Conservation (phyloP, 306 rosid species). For the Vigna angularis region DNA sequence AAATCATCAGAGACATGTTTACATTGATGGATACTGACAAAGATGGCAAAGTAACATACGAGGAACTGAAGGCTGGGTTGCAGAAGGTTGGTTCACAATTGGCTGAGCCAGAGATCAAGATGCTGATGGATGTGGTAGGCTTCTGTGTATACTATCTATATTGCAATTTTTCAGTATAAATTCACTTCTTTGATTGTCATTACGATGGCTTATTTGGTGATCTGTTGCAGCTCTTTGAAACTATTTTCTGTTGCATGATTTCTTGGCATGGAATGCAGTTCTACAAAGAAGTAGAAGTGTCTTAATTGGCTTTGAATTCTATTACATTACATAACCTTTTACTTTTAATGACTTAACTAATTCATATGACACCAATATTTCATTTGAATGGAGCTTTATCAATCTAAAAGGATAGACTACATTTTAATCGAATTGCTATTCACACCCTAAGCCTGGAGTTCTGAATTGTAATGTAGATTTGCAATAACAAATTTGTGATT, state of each 20-base stretch:
- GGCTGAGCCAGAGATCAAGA: conserved; percentile 97
- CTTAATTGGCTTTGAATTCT: too few species aligned
- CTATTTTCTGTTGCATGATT: conserved; percentile 29
- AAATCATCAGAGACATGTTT: conserved; percentile 97
- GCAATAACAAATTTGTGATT: conserved; percentile 24
- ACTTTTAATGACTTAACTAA: conserved; percentile 10
- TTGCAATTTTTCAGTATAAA: conserved; percentile 21
- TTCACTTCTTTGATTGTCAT: conserved; percentile 26
- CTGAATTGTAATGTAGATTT: conserved; percentile 10
- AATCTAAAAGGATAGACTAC: not conserved
- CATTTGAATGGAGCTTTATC: conserved; percentile 25
- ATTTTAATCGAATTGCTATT: not conserved
- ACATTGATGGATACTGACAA: conserved; percentile 92
- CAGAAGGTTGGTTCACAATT: conserved; percentile 94
- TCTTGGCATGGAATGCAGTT: not conserved
- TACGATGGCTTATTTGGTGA: conserved; percentile 2
- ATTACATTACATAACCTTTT: not conserved
- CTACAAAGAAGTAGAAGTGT: too few species aligned
- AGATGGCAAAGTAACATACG: conserved; percentile 88
- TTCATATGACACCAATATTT: not conserved
- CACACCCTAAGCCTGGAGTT: conserved; percentile 10
- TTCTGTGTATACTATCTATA: conserved; percentile 34
- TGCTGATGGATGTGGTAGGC: conserved; percentile 98
- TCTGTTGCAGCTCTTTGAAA: not conserved
- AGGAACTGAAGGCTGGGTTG: conserved; percentile 89